These are phyloP conservation scores for Clarireedia monteithiana DNA, from an alignment of 2,329 filamentous ascomycete genomes.

Conservation along the genomic window DNA sequence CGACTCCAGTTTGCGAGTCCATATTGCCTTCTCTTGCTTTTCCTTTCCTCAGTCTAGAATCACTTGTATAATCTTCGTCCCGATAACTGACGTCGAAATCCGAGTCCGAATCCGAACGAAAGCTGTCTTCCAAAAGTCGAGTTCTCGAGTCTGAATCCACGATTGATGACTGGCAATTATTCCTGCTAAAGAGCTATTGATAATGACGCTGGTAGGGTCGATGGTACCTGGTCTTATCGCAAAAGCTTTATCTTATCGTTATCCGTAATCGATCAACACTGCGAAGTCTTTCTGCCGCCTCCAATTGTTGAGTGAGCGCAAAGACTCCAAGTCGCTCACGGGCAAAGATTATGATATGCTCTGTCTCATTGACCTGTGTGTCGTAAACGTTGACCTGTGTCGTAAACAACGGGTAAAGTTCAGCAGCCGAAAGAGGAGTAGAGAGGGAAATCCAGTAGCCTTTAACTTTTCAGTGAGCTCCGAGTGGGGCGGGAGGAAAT, in stretches of 20 bases:
- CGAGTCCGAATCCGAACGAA: conserved; percentile 14
- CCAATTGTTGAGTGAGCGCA: conserved; percentile 24
- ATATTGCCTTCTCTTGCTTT: conserved; percentile 5
- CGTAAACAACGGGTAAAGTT: background rate
- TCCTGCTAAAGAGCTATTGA: too few species aligned
- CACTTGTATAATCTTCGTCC: conserved; percentile 2
- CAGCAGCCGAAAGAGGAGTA: background rate
- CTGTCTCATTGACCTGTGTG: background rate
- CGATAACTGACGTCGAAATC: background rate
- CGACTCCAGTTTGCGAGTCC: background rate
- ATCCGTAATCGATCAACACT: background rate
- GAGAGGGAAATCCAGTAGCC: background rate
- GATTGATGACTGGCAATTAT: background rate
- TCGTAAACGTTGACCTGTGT: background rate
- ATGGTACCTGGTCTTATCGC: background rate
- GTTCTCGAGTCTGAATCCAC: conserved; percentile 1
- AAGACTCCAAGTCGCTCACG: conserved; percentile 32
- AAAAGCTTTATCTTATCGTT: background rate
- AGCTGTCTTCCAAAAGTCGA: conserved; percentile 26
- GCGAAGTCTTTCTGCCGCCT: conserved; percentile 27
- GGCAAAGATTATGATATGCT: conserved; percentile 11
- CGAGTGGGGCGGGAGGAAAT: background rate
- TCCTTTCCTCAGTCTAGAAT: conserved; percentile 9
- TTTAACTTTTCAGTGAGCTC: conserved; percentile 1
- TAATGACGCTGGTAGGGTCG: background rate